Base-by-base conservation (phyloP, 805 yeast genomes). In the Yamadazyma sp. region DNA sequence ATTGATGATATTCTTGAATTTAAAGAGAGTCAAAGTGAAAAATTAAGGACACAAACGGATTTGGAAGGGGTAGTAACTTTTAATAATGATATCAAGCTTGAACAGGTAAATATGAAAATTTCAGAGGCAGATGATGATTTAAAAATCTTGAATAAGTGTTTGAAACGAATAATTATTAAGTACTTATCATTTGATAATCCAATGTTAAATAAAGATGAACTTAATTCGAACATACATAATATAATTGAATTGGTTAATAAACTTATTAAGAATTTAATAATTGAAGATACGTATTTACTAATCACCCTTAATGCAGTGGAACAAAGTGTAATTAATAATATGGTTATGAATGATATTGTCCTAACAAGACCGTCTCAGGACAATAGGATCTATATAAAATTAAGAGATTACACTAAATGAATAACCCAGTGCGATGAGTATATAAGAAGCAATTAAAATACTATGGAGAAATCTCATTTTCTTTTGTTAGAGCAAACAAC, bases 161-260 rank as follows among this genome's bases (percentile, higher is more conserved):
- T 36, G 4, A 21, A 31, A 23, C 27, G 35, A 12, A 14, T 36
- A 3, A 27, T 36, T 6, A 19, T 31, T 19, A 36, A 36, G 21
- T 36, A 36, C 21, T 20, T 36, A 18, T 31, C 39, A 16, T 36
- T 26, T 31, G 39, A 36, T 2, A 31, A 21, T 13, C 31, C 35
- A 11, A 17, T 15, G 13, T 18, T 35, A 16, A 27, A 24, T 11
- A 12, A 4, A 11, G 31, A 27, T 4, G 35, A 36, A 36, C 25
- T 36, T 14, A 31, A 31, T 17, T 5, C 17, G 15, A 15, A 29
- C 14, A 30, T 35, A 7, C 26, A 24, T 12, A 30, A 10, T 12
- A 30, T 35, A 10, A 12, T 31, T 3, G 39, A 36, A 2, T 19
- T 36, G 10, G 12, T 36, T 3, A 36, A 31, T 31, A 22, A 23